phyloP scores from a whole-genome alignment of 208 protist species.

The Leptomonas seymouri region DNA sequence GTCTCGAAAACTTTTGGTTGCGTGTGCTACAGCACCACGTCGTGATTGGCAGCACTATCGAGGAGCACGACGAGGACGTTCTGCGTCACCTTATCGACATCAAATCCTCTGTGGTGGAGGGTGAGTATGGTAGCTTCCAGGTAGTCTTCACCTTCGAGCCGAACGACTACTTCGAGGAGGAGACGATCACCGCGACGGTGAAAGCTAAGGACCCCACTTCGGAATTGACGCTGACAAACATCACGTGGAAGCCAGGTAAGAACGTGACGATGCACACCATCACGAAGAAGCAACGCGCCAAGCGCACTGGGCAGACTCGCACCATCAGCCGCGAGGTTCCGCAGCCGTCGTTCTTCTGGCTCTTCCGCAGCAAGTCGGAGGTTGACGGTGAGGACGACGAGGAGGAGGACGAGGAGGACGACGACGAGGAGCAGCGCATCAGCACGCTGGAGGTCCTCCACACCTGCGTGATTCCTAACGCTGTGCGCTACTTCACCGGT shows the following conservation, averaged over 20 bases:
- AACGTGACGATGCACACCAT: slow-evolving; percentile 68
- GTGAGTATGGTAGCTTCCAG: slow-evolving; percentile 67
- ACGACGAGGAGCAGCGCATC: slow-evolving; percentile 55
- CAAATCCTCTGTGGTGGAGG: slow-evolving; percentile 51
- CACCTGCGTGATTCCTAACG: slow-evolving; percentile 73
- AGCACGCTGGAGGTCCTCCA: slow-evolving; percentile 60
- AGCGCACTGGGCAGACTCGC: slow-evolving; percentile 50
- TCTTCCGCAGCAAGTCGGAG: slow-evolving; percentile 58
- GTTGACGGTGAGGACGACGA: slow-evolving; percentile 28
- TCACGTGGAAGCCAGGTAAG: slow-evolving; percentile 85
- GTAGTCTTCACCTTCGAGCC: slow-evolving; percentile 82
- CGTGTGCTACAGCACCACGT: slow-evolving; percentile 74
- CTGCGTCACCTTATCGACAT: slow-evolving; percentile 77
- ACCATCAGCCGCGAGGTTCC: slow-evolving; percentile 45
- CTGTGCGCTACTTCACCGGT: slow-evolving; percentile 87
- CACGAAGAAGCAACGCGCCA: slow-evolving; percentile 61
- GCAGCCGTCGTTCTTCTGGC: slow-evolving; percentile 81
- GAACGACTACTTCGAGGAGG: slow-evolving; percentile 83
- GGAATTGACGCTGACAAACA: slow-evolving; percentile 51
- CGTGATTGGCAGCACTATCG: slow-evolving; percentile 62
- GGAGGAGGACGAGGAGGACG: slow-evolving; percentile 46
- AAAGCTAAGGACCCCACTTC: slow-evolving; percentile 41
- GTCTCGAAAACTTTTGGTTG: slow-evolving; percentile 79
- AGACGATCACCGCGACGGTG: slow-evolving; percentile 65
- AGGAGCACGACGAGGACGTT: slow-evolving; percentile 75